Percentiles rank a stretch among this genome's conserved stretches.
Evolutionary conservation across 169 alveolate species (phyloP).

Genomic region (Plasmodium inui): DNA sequence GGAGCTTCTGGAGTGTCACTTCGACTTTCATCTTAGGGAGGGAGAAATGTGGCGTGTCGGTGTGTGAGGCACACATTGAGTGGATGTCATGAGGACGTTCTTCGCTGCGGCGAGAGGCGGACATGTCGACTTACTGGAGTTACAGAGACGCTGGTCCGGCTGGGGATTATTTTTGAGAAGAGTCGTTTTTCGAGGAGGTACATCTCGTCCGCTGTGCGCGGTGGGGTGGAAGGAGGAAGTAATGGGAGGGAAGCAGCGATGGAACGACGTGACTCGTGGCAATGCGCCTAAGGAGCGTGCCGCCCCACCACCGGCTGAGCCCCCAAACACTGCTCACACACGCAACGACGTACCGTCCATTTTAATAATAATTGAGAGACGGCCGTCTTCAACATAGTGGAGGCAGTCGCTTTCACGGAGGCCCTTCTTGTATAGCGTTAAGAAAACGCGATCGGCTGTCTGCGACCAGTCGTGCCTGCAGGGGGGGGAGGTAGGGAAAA

Average conservation of each 20-base stretch:
- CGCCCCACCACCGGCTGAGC: too few relatives aligned
- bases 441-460: not conserved
- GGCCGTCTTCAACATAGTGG: constrained; percentile 2
- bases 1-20: constrained; percentile 13
- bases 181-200: constrained; percentile 15
- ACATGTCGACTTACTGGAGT: constrained; percentile 12
- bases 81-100: not conserved
- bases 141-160: constrained; percentile 2
- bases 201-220: constrained; percentile 14
- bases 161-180: constrained; percentile 27
- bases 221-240: not conserved
- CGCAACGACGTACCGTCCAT: constrained; percentile 13
- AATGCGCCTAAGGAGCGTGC: not conserved
- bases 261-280: not conserved
- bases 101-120: not conserved
- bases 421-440: constrained; percentile 26
- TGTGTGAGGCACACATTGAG: not conserved
- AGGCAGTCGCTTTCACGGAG: constrained; percentile 4
- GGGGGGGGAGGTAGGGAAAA: not conserved
- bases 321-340: too few relatives aligned
- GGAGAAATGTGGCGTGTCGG: not conserved
- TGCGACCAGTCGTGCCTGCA: constrained; percentile 57
- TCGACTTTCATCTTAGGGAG: constrained; percentile 45
- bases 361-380: not conserved
- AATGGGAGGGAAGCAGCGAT: not conserved